Percentiles rank a stretch among this genome's conserved stretches.
Conservation (phyloP, 768 basidiomycete genomes). For the Kwoniella dendrophila region DNA sequence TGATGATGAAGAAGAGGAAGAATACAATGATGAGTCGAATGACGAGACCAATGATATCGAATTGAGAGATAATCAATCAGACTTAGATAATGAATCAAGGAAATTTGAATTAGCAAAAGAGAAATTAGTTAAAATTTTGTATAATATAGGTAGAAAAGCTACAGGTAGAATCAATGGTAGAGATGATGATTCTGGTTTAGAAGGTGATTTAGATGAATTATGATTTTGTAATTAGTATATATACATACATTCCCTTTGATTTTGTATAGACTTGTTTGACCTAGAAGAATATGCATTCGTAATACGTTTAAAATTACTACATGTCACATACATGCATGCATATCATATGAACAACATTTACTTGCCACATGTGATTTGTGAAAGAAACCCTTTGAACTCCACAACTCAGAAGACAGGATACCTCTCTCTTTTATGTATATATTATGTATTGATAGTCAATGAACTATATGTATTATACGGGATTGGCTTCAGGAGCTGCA, state of each 20-base stretch:
- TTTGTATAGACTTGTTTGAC: too few relatives aligned
- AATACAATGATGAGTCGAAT: slow-evolving; percentile 9
- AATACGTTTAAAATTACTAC: too few relatives aligned
- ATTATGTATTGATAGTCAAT: too few relatives aligned
- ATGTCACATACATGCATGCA: too few relatives aligned
- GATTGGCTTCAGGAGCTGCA: neutral
- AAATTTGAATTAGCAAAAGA: slow-evolving; percentile 38
- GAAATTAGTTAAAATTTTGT: slow-evolving; percentile 42
- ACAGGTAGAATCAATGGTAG: slow-evolving; percentile 29
- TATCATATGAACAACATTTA: too few relatives aligned
- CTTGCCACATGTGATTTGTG: too few relatives aligned
- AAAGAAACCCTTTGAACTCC: too few relatives aligned
- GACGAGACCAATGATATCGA: slow-evolving; percentile 6
- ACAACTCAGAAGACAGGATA: too few relatives aligned
- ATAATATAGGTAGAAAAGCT: slow-evolving; percentile 34
- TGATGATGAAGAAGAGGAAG: slow-evolving; percentile 1
- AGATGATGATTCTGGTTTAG: slow-evolving; percentile 45
- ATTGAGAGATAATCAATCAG: neutral
- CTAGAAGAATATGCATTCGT: too few relatives aligned
- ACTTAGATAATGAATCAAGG: slow-evolving; percentile 22
- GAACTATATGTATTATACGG: too few relatives aligned
- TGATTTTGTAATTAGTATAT: slow-evolving; percentile 24
- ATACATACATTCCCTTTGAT: too few relatives aligned
- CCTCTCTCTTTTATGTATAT: too few relatives aligned
- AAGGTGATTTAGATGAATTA: slow-evolving; percentile 42